Conservation (phyloP, 768 basidiomycete genomes). For the Cystofilobasidium capitatum region DNA sequence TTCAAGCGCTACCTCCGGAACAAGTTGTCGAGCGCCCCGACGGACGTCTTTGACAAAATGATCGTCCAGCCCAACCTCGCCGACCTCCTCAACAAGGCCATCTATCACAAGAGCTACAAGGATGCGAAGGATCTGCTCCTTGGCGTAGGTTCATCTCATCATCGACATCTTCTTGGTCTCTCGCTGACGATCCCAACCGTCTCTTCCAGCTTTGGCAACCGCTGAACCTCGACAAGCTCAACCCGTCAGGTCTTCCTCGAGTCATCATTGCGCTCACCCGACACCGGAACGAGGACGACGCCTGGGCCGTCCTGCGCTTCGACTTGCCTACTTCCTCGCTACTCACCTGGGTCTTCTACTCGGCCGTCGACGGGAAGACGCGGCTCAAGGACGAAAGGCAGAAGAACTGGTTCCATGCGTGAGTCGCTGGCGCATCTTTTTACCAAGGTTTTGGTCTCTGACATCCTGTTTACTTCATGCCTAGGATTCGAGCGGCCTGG, state of each 20-base stretch:
- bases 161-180: neutral
- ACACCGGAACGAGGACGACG: conserved; percentile 33
- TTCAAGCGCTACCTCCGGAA: conserved; percentile 37
- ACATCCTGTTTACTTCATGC: neutral
- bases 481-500: conserved; percentile 35
- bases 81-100: conserved; percentile 38
- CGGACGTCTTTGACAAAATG: conserved; percentile 35
- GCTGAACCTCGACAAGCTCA: conserved; percentile 28
- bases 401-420: conserved; percentile 39
- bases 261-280: conserved; percentile 37
- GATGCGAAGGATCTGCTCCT: conserved; percentile 35
- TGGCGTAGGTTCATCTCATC: neutral
- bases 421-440: neutral
- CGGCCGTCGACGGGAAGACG: conserved; percentile 29
- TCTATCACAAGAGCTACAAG: conserved; percentile 33
- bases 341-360: conserved; percentile 34
- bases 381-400: conserved; percentile 34
- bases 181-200: neutral
- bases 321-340: conserved; percentile 34
- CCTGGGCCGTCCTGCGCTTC: conserved; percentile 40
- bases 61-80: conserved; percentile 38
- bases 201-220: conserved; percentile 34
- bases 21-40: conserved; percentile 32
- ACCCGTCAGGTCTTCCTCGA: conserved; percentile 35
- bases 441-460: neutral